Evolutionary conservation across 1,139 yeast species (phyloP), one percentile per base, ranked within the genome.

Genomic region (Pneumocystis jirovecii): DNA sequence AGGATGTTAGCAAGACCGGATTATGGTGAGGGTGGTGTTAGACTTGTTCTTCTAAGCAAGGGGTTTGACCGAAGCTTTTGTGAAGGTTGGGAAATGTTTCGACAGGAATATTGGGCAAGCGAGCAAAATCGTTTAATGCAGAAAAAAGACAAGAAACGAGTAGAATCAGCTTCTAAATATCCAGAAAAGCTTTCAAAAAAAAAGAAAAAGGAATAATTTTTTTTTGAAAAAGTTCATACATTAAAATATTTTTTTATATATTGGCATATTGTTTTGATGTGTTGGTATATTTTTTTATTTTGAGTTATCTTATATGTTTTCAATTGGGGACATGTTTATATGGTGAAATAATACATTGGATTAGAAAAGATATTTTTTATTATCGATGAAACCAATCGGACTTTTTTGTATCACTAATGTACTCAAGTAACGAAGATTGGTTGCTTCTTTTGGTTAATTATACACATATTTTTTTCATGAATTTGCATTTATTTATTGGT

Each of bases 1-100:
- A 50, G n/a, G 15, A 6, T 50, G 3, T 63, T 34, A 35, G 39
- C 31, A 31, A 40, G 50, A 19, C 62, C 59, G 7, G 35, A 57
- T 61, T 60, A 31, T 21, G 60, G 39, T 44, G 45, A 63, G n/a
- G 39, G 44, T 2, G 65, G 65, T 8, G 64, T 63, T 2, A 65
- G 61, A 73, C 75, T 93, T 17, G 87, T 89, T 1, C 78, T 93
- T 66, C 86, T 87, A 68, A 87, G 97, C 0, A 79, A 96, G 65
- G 85, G 85, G 0, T 93, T 91, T 74, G 83, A 84, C 68, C 84
- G 93, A 0, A 95, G 88, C 66, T 83, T 88, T 3, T 80, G 96
- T 70, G 97, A 91, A 73, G 95, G 91, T 15, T 93, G 98, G 98
- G 98, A 93, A 72, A 76, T 89, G 62, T 93, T 91, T 72, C 78